These are phyloP conservation scores for Sisymbrium altissimum DNA, from an alignment of 345 rosid species.

Conservation along the genomic window DNA sequence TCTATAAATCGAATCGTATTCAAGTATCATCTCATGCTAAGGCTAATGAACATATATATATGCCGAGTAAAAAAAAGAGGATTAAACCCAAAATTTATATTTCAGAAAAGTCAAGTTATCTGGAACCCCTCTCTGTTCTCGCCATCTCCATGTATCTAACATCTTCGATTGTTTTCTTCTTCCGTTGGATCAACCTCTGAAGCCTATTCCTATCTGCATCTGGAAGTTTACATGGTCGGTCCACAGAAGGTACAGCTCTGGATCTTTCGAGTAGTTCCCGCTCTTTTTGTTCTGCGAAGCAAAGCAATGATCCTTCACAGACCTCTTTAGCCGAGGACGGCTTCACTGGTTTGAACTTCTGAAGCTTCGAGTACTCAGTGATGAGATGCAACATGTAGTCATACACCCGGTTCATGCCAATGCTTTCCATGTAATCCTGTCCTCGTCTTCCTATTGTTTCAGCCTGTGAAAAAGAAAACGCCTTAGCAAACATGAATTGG, in stretches of 20 bases:
- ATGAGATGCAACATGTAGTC: conserved; percentile 91
- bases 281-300: conserved; percentile 69
- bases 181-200: conserved; percentile 40
- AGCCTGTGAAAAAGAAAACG: conserved; percentile 47
- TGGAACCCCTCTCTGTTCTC: conserved; percentile 16
- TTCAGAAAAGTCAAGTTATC: background rate
- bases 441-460: conserved; percentile 69
- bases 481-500: background rate
- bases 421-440: conserved; percentile 66
- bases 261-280: conserved; percentile 52
- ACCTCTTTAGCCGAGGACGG: conserved; percentile 67
- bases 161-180: conserved; percentile 42
- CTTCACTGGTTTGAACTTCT: conserved; percentile 58
- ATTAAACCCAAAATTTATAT: conserved; percentile 5
- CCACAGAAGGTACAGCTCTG: conserved; percentile 31
- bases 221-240: conserved; percentile 67
- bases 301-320: conserved; percentile 65
- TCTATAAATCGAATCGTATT: conserved; percentile 16
- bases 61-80: background rate
- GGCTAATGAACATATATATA: conserved; percentile 7
- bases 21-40: conserved; percentile 11
- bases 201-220: conserved; percentile 31
- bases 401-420: conserved; percentile 64
- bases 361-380: conserved; percentile 72
- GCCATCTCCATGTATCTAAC: conserved; percentile 43